phyloP scores from a whole-genome alignment of 2,329 filamentous ascomycete genomes.

The Bipolaris victoriae region DNA sequence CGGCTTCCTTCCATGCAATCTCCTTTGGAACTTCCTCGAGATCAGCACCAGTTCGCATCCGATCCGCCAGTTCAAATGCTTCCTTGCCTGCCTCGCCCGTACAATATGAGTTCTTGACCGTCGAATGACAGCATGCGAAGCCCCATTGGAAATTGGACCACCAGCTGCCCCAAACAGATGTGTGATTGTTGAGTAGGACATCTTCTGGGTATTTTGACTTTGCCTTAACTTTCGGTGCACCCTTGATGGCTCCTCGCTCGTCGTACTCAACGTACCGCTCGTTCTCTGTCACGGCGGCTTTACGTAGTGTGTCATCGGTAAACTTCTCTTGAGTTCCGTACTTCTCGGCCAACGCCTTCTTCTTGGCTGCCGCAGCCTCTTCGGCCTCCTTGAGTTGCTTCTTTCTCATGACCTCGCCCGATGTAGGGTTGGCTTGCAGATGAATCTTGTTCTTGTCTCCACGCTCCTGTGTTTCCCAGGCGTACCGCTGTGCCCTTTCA shows the following conservation, averaged over 20 bases:
- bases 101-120: conserved; percentile 95
- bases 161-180: conserved; percentile 94
- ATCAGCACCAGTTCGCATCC: conserved; percentile 57
- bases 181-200: conserved; percentile 87
- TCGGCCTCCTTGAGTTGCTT: conserved; percentile 78
- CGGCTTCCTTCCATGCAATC: conserved; percentile 53
- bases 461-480: conserved; percentile 93
- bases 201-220: conserved; percentile 95
- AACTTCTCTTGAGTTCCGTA: conserved; percentile 76
- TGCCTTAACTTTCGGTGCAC: conserved; percentile 74
- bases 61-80: conserved; percentile 79
- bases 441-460: conserved; percentile 80
- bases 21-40: conserved; percentile 52
- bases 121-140: conserved; percentile 92
- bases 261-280: conserved; percentile 95
- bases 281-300: conserved; percentile 75
- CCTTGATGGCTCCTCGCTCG: conserved; percentile 86
- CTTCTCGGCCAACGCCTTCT: conserved; percentile 76
- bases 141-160: conserved; percentile 97
- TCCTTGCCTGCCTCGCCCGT: conserved; percentile 86
- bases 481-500: conserved; percentile 84
- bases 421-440: conserved; percentile 94
- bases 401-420: conserved; percentile 82
- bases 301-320: conserved; percentile 66
- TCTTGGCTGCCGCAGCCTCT: conserved; percentile 69